Conservation (phyloP, 805 yeast species). For the Suhomyces emberorum region DNA sequence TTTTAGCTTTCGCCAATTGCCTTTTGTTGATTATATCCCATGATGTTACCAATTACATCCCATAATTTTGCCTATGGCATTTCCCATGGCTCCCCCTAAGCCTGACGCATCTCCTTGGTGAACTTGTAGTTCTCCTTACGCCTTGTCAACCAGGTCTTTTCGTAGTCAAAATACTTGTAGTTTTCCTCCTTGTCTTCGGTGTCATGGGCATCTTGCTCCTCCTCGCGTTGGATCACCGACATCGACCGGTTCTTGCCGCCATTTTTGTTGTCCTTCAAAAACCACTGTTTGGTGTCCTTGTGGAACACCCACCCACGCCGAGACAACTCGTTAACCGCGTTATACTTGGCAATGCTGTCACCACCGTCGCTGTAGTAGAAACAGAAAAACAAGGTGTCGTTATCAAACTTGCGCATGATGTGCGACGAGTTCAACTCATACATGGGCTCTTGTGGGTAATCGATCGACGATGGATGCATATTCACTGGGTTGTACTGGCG, state of each 20-base stretch:
- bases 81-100: too few species aligned
- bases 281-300: slow-evolving; percentile 75
- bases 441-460: slow-evolving; percentile 85
- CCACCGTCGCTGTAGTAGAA: slow-evolving; percentile 69
- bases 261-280: slow-evolving; percentile 61
- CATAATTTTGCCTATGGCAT: too few species aligned
- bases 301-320: slow-evolving; percentile 82
- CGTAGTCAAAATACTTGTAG: slow-evolving; percentile 85
- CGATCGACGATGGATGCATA: slow-evolving; percentile 86
- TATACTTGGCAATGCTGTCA: slow-evolving; percentile 35
- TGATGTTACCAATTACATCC: too few species aligned
- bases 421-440: slow-evolving; percentile 60
- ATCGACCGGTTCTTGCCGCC: slow-evolving; percentile 25
- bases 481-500: slow-evolving; percentile 69
- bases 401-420: slow-evolving; percentile 67
- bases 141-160: slow-evolving; percentile 51
- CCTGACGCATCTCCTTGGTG: slow-evolving; percentile 27
- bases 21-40: too few species aligned
- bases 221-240: slow-evolving; percentile 18
- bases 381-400: slow-evolving; percentile 86
- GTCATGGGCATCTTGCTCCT: slow-evolving; percentile 9
- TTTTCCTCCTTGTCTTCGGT: slow-evolving; percentile 36
- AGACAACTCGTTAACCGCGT: slow-evolving; percentile 75
- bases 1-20: too few species aligned
- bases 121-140: slow-evolving; percentile 40